phyloP scores from a whole-genome alignment of 371 early-diverging fungal genomes.

The Hamiltosporidium tvaerminnensis region DNA sequence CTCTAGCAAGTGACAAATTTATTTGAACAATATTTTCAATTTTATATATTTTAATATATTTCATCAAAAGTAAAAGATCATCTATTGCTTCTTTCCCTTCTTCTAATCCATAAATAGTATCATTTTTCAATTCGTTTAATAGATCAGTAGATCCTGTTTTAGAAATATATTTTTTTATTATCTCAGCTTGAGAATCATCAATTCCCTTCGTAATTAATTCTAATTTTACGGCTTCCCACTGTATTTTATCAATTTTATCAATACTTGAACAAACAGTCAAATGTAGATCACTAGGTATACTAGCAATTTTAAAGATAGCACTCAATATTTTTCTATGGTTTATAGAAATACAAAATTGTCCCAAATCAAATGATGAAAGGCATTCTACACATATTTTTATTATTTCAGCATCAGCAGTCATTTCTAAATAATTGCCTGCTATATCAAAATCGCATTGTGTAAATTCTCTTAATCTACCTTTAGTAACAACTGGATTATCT shows the following conservation, averaged over 20 bases:
- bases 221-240: slow-evolving; percentile 23
- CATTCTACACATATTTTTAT: slow-evolving; percentile 64
- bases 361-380: slow-evolving; percentile 64
- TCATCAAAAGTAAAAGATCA: slow-evolving; percentile 69
- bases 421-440: slow-evolving; percentile 76
- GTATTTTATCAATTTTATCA: slow-evolving; percentile 83
- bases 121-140: slow-evolving; percentile 58
- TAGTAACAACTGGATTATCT: slow-evolving; percentile 90
- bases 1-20: slow-evolving; percentile 84
- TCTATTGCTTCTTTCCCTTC: slow-evolving; percentile 64
- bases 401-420: slow-evolving; percentile 87
- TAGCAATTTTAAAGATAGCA: slow-evolving; percentile 78
- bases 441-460: slow-evolving; percentile 97
- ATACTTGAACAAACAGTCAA: slow-evolving; percentile 83
- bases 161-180: slow-evolving; percentile 61
- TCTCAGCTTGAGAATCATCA: slow-evolving; percentile 56
- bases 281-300: slow-evolving; percentile 69
- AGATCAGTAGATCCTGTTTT: slow-evolving; percentile 65
- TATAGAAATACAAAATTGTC: slow-evolving; percentile 67
- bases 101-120: slow-evolving; percentile 46
- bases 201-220: slow-evolving; percentile 49
- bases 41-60: slow-evolving; percentile 66
- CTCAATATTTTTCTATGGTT: slow-evolving; percentile 87
- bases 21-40: slow-evolving; percentile 63
- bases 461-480: slow-evolving; percentile 94